Base-by-base conservation (phyloP, 2,329 filamentous ascomycete genomes). In the Aspergillus tamarii region DNA sequence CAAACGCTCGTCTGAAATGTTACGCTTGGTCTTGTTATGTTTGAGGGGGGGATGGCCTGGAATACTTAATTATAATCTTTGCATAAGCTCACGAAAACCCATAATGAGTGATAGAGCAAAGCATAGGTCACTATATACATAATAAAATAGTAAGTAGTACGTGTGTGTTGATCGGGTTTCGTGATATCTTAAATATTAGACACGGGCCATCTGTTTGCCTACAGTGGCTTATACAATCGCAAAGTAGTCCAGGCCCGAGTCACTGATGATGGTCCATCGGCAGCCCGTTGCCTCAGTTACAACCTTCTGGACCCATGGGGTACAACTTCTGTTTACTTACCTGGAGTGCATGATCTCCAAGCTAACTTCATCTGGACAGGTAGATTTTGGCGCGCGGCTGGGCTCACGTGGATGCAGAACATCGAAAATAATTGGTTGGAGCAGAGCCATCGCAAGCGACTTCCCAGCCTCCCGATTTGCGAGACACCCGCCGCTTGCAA, bases 391-490 rank as follows among this genome's bases (percentile, higher is more conserved):
- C 66, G 69, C 67, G 70, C 67, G 71, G 70, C 67, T 69, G 69
- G 70, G 56, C 64, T 73, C 67, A 72, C 71, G 65, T 74, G 72
- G 64, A 62, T 65, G 53, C 54, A 26, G 55, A 65, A 54, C 64
- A 60, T 57, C 56, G 68, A 64, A 30, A 34, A 48, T 71, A 66
- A 66, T 69, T 72, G 66, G 67, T 45, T 57, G 57, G 64, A 60
- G 64, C 57, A 46, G 59, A 52, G 55, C 52, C 43, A 48, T 55
- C 50, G 57, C 67, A 70, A 65, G 67, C 65, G 64, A 69, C 64
- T 58, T 66, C 66, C 69, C 70, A 70, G 66, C 68, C 70, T 70
- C 67, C 68, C 62, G 64, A 59, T 64, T 61, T 69, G 65, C 63
- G 57, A 64, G 63, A 59, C 64, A 60, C 68, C 63, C 62, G 64